Percentiles rank a stretch among this genome's conserved stretches.
These are phyloP conservation scores for Mrakia blollopis DNA, from an alignment of 768 basidiomycete species.

Conservation along the genomic window DNA sequence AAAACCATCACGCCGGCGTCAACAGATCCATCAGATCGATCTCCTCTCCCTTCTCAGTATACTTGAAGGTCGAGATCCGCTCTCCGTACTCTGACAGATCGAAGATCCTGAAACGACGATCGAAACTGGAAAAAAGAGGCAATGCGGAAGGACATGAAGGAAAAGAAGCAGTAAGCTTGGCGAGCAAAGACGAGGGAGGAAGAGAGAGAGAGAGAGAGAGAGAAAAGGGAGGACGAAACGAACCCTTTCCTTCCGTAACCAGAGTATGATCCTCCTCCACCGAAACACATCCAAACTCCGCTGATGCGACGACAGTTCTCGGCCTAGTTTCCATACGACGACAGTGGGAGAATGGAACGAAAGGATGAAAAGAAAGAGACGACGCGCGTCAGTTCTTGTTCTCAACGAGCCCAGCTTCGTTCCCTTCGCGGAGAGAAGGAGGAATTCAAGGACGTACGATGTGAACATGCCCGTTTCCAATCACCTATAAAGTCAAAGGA, in stretches of 20 bases:
- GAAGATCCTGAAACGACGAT: slow-evolving; percentile 84
- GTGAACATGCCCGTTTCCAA: slow-evolving; percentile 88
- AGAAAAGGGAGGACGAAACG: not conserved
- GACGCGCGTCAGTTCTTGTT: no score
- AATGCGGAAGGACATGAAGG: not conserved
- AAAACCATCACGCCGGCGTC: not conserved
- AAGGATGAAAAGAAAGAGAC: no score
- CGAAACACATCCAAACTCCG: slow-evolving; percentile 57
- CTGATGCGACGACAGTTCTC: slow-evolving; percentile 77
- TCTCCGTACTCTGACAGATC: slow-evolving; percentile 86
- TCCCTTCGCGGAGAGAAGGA: not conserved
- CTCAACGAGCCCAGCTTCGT: no score
- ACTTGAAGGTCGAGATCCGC: slow-evolving; percentile 82
- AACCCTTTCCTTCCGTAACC: slow-evolving; percentile 74
- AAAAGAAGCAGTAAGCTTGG: not conserved
- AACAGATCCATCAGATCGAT: slow-evolving; percentile 34
- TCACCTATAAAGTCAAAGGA: slow-evolving; percentile 47
- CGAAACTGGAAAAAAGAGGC: slow-evolving; percentile 56
- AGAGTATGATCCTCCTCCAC: slow-evolving; percentile 76
- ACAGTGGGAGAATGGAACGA: no score
- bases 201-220: slow-evolving; percentile 36
- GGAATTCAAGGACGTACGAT: slow-evolving; percentile 24
- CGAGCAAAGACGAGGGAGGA: slow-evolving; percentile 43
- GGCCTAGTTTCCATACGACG: no score
- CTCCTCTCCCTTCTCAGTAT: slow-evolving; percentile 38